A percentile compares a stretch with the other conserved stretches of the same genome.
Conservation (phyloP, 352 stramenopile species). For the Pythium dissimile region DNA sequence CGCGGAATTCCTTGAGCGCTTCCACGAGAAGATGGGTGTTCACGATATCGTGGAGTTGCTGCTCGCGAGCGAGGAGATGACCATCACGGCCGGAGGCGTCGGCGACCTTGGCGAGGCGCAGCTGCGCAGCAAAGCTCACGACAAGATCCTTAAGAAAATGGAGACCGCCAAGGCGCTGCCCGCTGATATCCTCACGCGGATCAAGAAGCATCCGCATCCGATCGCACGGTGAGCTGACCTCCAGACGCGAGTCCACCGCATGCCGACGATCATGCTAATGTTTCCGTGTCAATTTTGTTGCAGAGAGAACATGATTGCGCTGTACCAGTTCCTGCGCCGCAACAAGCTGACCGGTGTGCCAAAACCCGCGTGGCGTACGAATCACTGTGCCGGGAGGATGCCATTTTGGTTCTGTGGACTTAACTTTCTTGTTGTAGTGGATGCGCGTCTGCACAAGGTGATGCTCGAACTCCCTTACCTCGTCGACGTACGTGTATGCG, state of each 20-base stretch:
- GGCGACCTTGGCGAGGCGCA: conserved; percentile 39
- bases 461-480: conserved; percentile 75
- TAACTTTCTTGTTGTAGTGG: conserved; percentile 30
- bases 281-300: background rate
- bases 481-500: conserved; percentile 47
- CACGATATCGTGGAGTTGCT: conserved; percentile 79
- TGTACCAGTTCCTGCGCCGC: conserved; percentile 77
- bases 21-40: conserved; percentile 74
- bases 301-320: conserved; percentile 77
- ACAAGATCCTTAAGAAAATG: conserved; percentile 84
- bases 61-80: conserved; percentile 77
- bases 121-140: conserved; percentile 58
- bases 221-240: conserved; percentile 34
- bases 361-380: conserved; percentile 62
- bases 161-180: conserved; percentile 62
- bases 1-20: conserved; percentile 38
- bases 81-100: conserved; percentile 30
- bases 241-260: background rate
- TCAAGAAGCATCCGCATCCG: conserved; percentile 75
- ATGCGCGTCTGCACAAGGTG: conserved; percentile 59
- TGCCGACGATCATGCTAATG: background rate
- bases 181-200: conserved; percentile 49
- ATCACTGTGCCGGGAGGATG: background rate
- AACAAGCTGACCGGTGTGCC: conserved; percentile 63
- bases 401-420: background rate